Conservation (phyloP, 2,329 filamentous ascomycete species). For the Clarireedia homoeocarpa region DNA sequence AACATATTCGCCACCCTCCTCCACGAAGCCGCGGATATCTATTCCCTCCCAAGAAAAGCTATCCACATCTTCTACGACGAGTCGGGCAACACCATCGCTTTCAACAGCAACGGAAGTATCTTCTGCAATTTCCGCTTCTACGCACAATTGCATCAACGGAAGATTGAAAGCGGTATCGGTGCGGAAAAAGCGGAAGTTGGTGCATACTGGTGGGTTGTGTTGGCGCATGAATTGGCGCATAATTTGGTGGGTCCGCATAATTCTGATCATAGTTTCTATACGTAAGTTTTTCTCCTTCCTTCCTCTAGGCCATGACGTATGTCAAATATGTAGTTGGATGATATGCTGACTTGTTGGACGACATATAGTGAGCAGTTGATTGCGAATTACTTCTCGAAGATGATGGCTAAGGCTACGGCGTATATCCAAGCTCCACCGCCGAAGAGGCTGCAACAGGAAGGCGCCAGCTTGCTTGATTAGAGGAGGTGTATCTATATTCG, state of each 20-base stretch:
- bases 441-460: no score
- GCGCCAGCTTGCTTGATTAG: no score
- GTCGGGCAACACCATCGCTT: constrained; percentile 75
- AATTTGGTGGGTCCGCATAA: constrained; percentile 78
- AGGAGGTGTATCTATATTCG: no score
- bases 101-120: constrained; percentile 78
- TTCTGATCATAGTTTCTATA: constrained; percentile 75
- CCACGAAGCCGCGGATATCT: constrained; percentile 62
- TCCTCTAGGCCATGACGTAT: neutral
- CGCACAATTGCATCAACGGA: constrained; percentile 61
- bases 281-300: constrained; percentile 37
- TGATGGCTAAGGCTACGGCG: constrained; percentile 38
- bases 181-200: constrained; percentile 58
- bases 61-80: constrained; percentile 87
- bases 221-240: constrained; percentile 93
- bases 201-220: constrained; percentile 90
- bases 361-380: constrained; percentile 61
- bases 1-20: constrained; percentile 64
- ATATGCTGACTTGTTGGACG: neutral
- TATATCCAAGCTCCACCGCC: constrained; percentile 13
- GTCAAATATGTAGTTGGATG: neutral
- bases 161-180: constrained; percentile 32
- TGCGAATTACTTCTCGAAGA: constrained; percentile 65
- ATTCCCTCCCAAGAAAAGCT: constrained; percentile 58
- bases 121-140: constrained; percentile 95